A percentile compares a stretch with the other conserved stretches of the same genome.
Evolutionary conservation across 768 basidiomycete species (phyloP).

Genomic region (Asterophora lycoperdoides): DNA sequence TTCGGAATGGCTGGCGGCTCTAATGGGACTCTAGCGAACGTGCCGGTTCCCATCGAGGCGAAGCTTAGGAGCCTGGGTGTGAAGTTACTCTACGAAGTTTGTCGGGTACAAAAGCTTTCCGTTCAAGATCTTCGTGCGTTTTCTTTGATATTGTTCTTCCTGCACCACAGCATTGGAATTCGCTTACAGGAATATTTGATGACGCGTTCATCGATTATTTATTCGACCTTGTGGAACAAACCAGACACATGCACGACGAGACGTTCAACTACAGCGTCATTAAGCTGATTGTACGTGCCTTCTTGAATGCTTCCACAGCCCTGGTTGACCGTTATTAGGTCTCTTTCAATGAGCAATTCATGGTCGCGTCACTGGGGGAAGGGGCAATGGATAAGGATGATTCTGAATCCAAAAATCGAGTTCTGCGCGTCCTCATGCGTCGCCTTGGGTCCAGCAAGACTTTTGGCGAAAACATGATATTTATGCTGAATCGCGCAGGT

Average conservation of each 20-base stretch:
- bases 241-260: conserved; percentile 83
- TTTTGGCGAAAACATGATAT: conserved; percentile 98
- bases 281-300: conserved; percentile 74
- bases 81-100: conserved; percentile 85
- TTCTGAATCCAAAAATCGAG: conserved; percentile 61
- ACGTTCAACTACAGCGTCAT: conserved; percentile 94
- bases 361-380: conserved; percentile 70
- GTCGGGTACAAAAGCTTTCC: conserved; percentile 82
- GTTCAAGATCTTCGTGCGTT: conserved; percentile 73
- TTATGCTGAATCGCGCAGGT: conserved; percentile 97
- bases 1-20: conserved; percentile 39
- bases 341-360: conserved; percentile 96
- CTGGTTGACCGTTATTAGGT: conserved; percentile 46
- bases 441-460: conserved; percentile 86
- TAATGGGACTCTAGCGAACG: conserved; percentile 30
- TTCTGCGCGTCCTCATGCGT: conserved; percentile 79
- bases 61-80: conserved; percentile 71
- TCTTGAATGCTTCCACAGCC: neutral
- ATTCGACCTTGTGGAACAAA: conserved; percentile 92
- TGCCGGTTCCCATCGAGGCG: conserved; percentile 76
- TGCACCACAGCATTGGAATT: neutral
- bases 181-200: conserved; percentile 64
- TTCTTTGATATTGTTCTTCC: neutral
- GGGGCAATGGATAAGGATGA: conserved; percentile 23
- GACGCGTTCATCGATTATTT: conserved; percentile 84